These are phyloP conservation scores for Fusarium equiseti DNA, from an alignment of 2,329 filamentous ascomycete species.

Conservation along the genomic window DNA sequence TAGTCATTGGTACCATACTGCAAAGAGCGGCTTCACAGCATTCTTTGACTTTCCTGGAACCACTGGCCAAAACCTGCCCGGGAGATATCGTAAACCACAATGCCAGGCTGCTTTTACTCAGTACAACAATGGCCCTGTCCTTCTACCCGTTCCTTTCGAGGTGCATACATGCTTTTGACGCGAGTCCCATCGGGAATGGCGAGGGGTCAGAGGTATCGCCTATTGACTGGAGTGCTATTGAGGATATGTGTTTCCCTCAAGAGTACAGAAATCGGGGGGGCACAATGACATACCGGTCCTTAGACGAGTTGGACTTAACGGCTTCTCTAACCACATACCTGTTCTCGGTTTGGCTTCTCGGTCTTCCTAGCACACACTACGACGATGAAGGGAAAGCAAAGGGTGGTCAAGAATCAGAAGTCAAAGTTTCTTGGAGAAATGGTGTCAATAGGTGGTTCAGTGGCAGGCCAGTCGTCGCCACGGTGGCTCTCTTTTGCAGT, in stretches of 20 bases:
- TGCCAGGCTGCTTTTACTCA: constrained; percentile 22
- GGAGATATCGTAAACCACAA: constrained; percentile 16
- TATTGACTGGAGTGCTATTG: constrained; percentile 12
- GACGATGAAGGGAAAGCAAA: not conserved
- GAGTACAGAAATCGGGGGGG: constrained; percentile 6
- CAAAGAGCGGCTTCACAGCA: constrained; percentile 3
- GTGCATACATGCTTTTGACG: constrained; percentile 40
- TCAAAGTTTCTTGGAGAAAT: not conserved
- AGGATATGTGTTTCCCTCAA: constrained; percentile 24
- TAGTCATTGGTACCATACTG: not conserved
- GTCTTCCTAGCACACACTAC: constrained; percentile 11
- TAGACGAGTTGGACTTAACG: constrained; percentile 18
- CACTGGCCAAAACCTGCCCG: not conserved
- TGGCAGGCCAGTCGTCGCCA: not conserved
- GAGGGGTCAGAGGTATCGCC: constrained; percentile 15
- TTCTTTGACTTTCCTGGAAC: constrained; percentile 38
- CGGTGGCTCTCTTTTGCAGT: constrained; percentile 15
- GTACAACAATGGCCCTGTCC: constrained; percentile 23
- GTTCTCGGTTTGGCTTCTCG: constrained; percentile 30
- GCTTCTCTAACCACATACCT: constrained; percentile 17
- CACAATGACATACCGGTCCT: constrained; percentile 7
- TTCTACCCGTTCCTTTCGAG: constrained; percentile 46
- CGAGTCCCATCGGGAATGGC: constrained; percentile 24
- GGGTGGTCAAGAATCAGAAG: not conserved
- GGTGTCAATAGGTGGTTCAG: constrained; percentile 13